phyloP scores from a whole-genome alignment of 2,329 filamentous ascomycete species.

The Ascochyta rabiei region DNA sequence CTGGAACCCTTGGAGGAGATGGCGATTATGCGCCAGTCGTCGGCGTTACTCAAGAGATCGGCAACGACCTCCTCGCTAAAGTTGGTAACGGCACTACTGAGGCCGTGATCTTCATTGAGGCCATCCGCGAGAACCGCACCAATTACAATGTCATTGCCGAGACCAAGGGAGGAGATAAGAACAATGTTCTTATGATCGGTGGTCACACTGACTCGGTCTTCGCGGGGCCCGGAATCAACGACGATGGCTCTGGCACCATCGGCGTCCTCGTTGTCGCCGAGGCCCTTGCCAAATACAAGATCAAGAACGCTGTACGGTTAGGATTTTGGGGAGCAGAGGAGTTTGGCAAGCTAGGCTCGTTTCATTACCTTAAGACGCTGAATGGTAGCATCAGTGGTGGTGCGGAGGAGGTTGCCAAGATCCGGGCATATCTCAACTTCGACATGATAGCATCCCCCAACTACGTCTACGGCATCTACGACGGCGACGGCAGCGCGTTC shows the following conservation, averaged over 20 bases:
- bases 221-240: slow-evolving; percentile 50
- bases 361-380: slow-evolving; percentile 47
- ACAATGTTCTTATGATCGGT: slow-evolving; percentile 45
- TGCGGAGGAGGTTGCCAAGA: slow-evolving; percentile 43
- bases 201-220: slow-evolving; percentile 48
- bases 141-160: slow-evolving; percentile 51
- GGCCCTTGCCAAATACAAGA: slow-evolving; percentile 47
- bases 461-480: slow-evolving; percentile 49
- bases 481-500: slow-evolving; percentile 47
- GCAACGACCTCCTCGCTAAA: slow-evolving; percentile 60
- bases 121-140: slow-evolving; percentile 54
- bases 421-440: slow-evolving; percentile 52
- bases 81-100: slow-evolving; percentile 53
- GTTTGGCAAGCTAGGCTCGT: slow-evolving; percentile 48
- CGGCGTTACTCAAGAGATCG: slow-evolving; percentile 67
- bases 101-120: slow-evolving; percentile 49
- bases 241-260: slow-evolving; percentile 48
- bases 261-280: slow-evolving; percentile 48
- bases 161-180: slow-evolving; percentile 44
- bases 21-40: slow-evolving; percentile 68
- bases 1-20: slow-evolving; percentile 68
- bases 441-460: slow-evolving; percentile 52
- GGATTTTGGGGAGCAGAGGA: slow-evolving; percentile 52
- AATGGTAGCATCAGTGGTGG: slow-evolving; percentile 40
- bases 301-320: slow-evolving; percentile 50